Conservation (phyloP, 2,329 filamentous ascomycete species). For the Fusarium robinianum region DNA sequence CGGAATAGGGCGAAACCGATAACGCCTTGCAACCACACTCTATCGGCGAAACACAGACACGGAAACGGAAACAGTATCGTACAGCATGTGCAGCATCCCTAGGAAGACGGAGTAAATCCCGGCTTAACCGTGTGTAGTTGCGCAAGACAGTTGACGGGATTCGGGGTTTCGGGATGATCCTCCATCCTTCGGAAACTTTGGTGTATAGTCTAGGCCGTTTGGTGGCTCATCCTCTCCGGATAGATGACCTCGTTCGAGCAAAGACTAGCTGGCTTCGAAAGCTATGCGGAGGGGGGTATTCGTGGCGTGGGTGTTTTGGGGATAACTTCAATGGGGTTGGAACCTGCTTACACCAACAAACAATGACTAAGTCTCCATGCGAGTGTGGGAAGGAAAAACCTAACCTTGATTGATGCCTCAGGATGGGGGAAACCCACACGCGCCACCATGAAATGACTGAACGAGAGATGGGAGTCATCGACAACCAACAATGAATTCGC, state of each 20-base stretch:
- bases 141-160: background rate
- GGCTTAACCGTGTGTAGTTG: too few relatives aligned
- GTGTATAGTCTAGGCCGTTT: too few relatives aligned
- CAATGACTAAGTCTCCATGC: conserved; percentile 8
- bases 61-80: conserved; percentile 9
- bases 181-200: conserved; percentile 4
- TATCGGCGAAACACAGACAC: conserved; percentile 5
- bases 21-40: conserved; percentile 5
- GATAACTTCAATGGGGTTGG: conserved; percentile 26
- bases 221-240: too few relatives aligned
- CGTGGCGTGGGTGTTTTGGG: too few relatives aligned
- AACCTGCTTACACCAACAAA: conserved; percentile 17
- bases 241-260: background rate
- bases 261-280: too few relatives aligned
- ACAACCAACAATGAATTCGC: background rate
- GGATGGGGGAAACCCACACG: too few relatives aligned
- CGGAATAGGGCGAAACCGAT: background rate
- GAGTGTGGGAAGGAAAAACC: conserved; percentile 12
- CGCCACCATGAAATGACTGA: background rate
- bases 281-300: too few relatives aligned
- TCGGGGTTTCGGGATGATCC: background rate
- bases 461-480: too few relatives aligned
- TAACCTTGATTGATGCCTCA: conserved; percentile 33
- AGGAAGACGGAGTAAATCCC: background rate
- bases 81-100: background rate